phyloP scores from a whole-genome alignment of 169 alveolate genomes.

The Plasmodium malariae region DNA sequence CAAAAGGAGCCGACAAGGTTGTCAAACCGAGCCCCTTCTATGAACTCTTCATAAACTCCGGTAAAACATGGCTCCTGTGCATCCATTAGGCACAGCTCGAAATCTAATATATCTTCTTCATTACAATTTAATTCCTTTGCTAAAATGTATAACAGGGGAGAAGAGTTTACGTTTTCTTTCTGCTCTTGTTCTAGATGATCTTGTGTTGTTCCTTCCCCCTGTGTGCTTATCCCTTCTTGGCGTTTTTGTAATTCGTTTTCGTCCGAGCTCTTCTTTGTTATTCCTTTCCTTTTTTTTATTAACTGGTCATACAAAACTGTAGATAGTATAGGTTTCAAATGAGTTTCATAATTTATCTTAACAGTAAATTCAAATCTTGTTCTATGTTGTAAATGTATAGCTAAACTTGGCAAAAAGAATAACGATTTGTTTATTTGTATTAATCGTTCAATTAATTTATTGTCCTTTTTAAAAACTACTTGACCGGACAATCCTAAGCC shows the following conservation, averaged over 20 bases:
- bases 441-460: slow-evolving; percentile 85
- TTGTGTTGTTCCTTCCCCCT: not conserved
- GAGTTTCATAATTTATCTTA: slow-evolving; percentile 88
- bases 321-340: slow-evolving; percentile 90
- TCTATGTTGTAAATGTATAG: slow-evolving; percentile 92
- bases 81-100: slow-evolving; percentile 95
- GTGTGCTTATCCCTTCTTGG: not conserved
- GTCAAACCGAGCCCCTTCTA: slow-evolving; percentile 95
- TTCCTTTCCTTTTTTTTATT: not conserved
- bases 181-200: not conserved
- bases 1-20: slow-evolving; percentile 87
- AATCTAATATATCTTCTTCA: slow-evolving; percentile 84
- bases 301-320: slow-evolving; percentile 61
- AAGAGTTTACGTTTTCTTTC: slow-evolving; percentile 13
- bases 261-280: not conserved
- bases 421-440: slow-evolving; percentile 92
- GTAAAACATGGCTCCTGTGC: slow-evolving; percentile 89
- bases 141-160: slow-evolving; percentile 40
- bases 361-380: slow-evolving; percentile 87
- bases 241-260: not conserved
- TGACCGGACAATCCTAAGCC: slow-evolving; percentile 97
- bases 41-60: slow-evolving; percentile 96
- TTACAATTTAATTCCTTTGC: slow-evolving; percentile 79
- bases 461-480: slow-evolving; percentile 90
- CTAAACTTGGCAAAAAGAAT: slow-evolving; percentile 94